Conservation (phyloP, 2,329 filamentous ascomycete genomes). For the Paecilomyces formosus region DNA sequence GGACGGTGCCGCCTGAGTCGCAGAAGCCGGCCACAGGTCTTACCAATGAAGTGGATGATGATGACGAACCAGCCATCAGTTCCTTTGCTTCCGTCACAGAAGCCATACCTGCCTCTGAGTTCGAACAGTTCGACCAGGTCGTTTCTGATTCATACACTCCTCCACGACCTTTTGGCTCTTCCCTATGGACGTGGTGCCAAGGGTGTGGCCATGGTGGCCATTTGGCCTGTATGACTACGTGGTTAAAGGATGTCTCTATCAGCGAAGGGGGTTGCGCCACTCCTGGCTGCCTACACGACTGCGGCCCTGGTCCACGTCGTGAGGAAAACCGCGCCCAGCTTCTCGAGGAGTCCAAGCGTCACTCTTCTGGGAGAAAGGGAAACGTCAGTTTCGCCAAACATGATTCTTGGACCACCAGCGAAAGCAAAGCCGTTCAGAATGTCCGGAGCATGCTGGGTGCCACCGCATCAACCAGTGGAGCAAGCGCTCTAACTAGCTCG, state of each 20-base stretch:
- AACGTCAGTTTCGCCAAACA: constrained; percentile 32
- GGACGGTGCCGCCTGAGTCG: constrained; percentile 20
- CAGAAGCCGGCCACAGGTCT: not conserved
- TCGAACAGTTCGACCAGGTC: constrained; percentile 16
- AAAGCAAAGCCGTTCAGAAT: constrained; percentile 40
- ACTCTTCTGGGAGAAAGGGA: constrained; percentile 23
- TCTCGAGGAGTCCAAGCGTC: constrained; percentile 24
- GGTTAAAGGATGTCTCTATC: constrained; percentile 44
- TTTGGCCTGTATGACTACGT: constrained; percentile 48
- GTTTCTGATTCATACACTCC: constrained; percentile 14
- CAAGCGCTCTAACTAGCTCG: constrained; percentile 12
- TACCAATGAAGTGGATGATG: constrained; percentile 2
- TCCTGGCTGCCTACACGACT: constrained; percentile 54
- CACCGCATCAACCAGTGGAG: constrained; percentile 18
- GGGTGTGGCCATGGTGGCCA: constrained; percentile 56
- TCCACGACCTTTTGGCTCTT: constrained; percentile 23
- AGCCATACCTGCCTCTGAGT: constrained; percentile 13
- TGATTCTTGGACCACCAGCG: constrained; percentile 36
- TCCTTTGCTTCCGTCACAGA: constrained; percentile 35
- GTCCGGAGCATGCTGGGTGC: constrained; percentile 36
- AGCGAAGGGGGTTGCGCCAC: constrained; percentile 51
- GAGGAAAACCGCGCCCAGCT: constrained; percentile 27
- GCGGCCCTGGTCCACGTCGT: constrained; percentile 43
- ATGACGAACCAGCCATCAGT: constrained; percentile 23
- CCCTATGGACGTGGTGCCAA: constrained; percentile 51